Conservation (phyloP, 306 rosid genomes). For the Trifolium subterraneum region DNA sequence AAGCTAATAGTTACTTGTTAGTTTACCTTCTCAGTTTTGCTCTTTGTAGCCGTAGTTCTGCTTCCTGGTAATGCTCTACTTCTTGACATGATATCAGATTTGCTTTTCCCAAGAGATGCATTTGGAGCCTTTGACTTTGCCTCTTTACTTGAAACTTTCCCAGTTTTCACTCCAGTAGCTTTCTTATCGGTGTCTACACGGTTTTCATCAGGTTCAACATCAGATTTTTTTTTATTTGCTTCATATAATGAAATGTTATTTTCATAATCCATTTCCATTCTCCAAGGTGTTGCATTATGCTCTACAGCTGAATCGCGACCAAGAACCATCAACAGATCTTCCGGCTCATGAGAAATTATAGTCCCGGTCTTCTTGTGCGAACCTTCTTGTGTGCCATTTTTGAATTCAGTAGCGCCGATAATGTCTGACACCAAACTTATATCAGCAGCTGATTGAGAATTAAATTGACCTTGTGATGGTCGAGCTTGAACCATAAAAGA, state of each 20-base stretch:
- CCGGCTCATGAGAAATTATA: slow-evolving; percentile 64
- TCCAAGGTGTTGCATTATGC: slow-evolving; percentile 66
- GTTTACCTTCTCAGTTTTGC: slow-evolving; percentile 75
- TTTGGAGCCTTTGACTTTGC: slow-evolving; percentile 62
- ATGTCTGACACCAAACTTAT: slow-evolving; percentile 68
- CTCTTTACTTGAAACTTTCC: slow-evolving; percentile 64
- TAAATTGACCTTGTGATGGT: slow-evolving; percentile 55
- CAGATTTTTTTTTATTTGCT: slow-evolving; percentile 52
- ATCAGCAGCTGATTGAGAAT: slow-evolving; percentile 61
- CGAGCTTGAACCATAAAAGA: slow-evolving; percentile 88
- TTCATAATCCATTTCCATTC: slow-evolving; percentile 85
- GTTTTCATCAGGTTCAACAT: slow-evolving; percentile 48
- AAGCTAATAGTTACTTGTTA: slow-evolving; percentile 7
- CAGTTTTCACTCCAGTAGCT: slow-evolving; percentile 50
- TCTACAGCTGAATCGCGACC: slow-evolving; percentile 73
- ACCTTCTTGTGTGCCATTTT: slow-evolving; percentile 49
- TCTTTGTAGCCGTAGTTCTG: slow-evolving; percentile 56
- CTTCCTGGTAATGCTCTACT: slow-evolving; percentile 63
- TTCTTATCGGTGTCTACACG: slow-evolving; percentile 44
- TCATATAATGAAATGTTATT: slow-evolving; percentile 49
- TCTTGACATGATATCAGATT: slow-evolving; percentile 59
- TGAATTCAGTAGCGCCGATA: slow-evolving; percentile 60
- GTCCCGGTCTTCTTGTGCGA: slow-evolving; percentile 55
- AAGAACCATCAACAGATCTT: slow-evolving; percentile 93
- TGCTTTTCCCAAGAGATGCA: slow-evolving; percentile 66